Conservation (phyloP, 192 early-diverging fungal genomes). For the Dimargaris cristalligena region DNA sequence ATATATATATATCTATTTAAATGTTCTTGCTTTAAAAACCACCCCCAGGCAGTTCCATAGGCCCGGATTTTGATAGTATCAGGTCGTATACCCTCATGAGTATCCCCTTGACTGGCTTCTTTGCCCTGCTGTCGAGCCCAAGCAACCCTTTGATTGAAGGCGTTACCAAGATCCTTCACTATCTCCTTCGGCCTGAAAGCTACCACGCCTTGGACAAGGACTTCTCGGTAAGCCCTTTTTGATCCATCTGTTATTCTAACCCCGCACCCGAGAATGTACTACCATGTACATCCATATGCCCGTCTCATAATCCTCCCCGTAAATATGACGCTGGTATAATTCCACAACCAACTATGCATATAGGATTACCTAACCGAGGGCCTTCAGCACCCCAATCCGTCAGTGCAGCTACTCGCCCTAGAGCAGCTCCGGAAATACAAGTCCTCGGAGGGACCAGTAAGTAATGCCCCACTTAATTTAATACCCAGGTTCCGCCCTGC, state of each 20-base stretch:
- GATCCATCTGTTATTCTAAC: background rate
- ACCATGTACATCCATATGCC: background rate
- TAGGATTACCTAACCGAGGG: conserved; percentile 27
- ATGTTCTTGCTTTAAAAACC: background rate
- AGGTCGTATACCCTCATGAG: conserved; percentile 18
- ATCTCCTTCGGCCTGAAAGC: conserved; percentile 23
- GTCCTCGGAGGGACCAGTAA: conserved; percentile 18
- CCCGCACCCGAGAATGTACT: background rate
- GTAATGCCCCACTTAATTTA: conserved; percentile 7
- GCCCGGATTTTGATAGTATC: background rate
- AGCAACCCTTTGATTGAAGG: conserved; percentile 23
- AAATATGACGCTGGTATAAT: background rate
- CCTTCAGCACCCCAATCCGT: conserved; percentile 23
- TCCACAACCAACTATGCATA: background rate
- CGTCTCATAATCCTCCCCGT: no score
- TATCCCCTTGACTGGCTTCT: conserved; percentile 24
- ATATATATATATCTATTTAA: background rate
- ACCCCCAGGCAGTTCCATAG: background rate
- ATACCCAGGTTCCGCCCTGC: background rate
- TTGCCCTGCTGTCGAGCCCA: conserved; percentile 24
- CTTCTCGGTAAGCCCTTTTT: background rate
- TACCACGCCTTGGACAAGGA: conserved; percentile 21
- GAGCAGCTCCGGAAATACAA: conserved; percentile 26
- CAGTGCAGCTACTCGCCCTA: conserved; percentile 24
- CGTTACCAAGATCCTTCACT: conserved; percentile 19